Percentiles rank a stretch among this genome's conserved stretches.
Evolutionary conservation across 306 rosid species (phyloP).

Genomic region (Pterocarpus santalinus): DNA sequence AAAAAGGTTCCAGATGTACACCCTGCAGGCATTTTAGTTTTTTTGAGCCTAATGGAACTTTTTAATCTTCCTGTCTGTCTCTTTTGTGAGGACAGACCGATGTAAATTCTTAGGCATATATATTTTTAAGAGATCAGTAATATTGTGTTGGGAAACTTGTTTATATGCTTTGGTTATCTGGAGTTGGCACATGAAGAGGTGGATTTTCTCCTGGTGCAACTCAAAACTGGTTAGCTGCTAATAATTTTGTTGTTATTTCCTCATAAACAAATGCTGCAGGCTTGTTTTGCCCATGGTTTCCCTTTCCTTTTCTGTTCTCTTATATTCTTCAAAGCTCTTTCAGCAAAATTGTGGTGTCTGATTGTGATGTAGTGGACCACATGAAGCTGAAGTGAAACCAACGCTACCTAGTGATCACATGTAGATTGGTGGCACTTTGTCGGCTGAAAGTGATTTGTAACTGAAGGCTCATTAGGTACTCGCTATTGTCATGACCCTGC

Average conservation of each 20-base stretch:
- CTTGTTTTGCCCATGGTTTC: neutral
- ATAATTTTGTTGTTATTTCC: conserved; percentile 1
- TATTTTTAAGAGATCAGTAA: neutral
- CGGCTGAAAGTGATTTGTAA: conserved; percentile 32
- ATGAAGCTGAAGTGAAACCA: neutral
- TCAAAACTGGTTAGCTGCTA: neutral
- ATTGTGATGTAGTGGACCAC: conserved; percentile 24
- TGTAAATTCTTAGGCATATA: neutral
- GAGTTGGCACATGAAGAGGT: neutral
- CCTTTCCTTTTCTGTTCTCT: neutral
- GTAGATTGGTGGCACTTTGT: conserved; percentile 11
- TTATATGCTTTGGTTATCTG: neutral
- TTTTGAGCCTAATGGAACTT: conserved; percentile 7
- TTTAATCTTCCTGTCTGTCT: neutral
- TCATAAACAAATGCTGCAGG: neutral
- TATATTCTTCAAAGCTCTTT: neutral
- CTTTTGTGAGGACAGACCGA: neutral
- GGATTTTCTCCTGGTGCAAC: neutral
- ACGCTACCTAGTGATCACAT: conserved; percentile 17
- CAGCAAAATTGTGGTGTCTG: neutral
- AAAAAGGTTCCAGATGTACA: neutral
- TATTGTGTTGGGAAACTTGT: neutral
- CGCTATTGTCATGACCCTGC: neutral
- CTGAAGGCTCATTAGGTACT: neutral
- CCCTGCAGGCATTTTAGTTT: neutral